phyloP scores from a whole-genome alignment of 176 grass and related monocot species.

The Rhipidocladum racemiflorum region DNA sequence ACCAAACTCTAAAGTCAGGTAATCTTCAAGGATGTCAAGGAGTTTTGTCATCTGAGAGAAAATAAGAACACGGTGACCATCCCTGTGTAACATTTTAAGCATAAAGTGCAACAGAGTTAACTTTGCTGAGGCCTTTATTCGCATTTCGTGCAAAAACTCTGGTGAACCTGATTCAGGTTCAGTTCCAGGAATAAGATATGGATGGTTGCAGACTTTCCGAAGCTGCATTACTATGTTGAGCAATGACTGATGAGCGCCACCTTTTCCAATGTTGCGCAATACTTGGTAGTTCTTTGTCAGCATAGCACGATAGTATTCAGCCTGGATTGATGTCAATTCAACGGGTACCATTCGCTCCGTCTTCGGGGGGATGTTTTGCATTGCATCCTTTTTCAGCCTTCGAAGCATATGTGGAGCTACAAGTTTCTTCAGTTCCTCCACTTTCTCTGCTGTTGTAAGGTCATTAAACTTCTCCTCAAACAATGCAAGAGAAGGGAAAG shows the following conservation, averaged over 20 bases:
- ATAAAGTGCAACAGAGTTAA: constrained; percentile 84
- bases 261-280: constrained; percentile 87
- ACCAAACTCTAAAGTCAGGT: constrained; percentile 76
- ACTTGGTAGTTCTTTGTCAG: constrained; percentile 97
- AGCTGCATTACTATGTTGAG: constrained; percentile 99
- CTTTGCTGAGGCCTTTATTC: constrained; percentile 97
- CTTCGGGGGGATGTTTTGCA: constrained; percentile 98
- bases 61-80: constrained; percentile 93
- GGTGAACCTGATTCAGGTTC: constrained; percentile 87
- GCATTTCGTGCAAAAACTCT: constrained; percentile 96
- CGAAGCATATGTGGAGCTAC: constrained; percentile 98
- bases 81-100: constrained; percentile 81
- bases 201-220: constrained; percentile 99
- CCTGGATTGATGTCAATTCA: constrained; percentile 93
- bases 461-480: constrained; percentile 99
- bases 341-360: constrained; percentile 93
- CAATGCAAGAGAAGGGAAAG: constrained; percentile 83
- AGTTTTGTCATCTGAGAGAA: constrained; percentile 99
- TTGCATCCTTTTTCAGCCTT: constrained; percentile 92
- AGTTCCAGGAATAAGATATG: constrained; percentile 96
- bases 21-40: constrained; percentile 99
- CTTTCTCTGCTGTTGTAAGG: constrained; percentile 91
- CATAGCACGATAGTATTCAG: constrained; percentile 97
- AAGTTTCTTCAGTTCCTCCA: constrained; percentile 98
- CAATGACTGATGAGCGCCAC: constrained; percentile 76